Base-by-base conservation (phyloP, 2,329 filamentous ascomycete genomes). In the Colletotrichum liaoningense region DNA sequence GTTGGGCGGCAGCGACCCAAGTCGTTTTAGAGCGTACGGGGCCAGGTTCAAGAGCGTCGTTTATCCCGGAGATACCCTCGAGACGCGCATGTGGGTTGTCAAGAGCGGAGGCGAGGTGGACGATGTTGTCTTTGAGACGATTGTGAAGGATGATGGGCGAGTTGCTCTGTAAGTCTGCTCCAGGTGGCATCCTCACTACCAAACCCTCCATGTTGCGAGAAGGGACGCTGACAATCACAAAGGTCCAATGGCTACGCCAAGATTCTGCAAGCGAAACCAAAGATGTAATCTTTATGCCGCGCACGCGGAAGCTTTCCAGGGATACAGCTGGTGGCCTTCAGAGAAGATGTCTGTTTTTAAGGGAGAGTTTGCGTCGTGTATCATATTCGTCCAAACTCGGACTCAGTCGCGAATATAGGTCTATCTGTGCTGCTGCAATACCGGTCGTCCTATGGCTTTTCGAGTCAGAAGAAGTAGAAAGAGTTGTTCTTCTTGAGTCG, bases 11-110 rank as follows among this genome's bases (percentile, higher is more conserved):
- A 83, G 83, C 9, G 82, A 87, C 69, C 82, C 84, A 2, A 71
- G 70, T 3, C 79, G 83, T 38, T 79, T 88, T 38, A 83, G 80
- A 75, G 81, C 83, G 38, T 87, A 85, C 68, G 81, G 83, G 5
- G 85, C 86, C 8, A 79, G 84, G 42, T 88, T 88, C 76, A 82
- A 85, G 62, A 83, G 81, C 54, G 83, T 85, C 3, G 86, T 87
- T 9, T 86, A 85, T 72, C 86, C 86, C 0, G 85, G 85, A 0
- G 85, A 87, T 56, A 80, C 81, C 55, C 76, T 86, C 2, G 82
- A 84, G 75, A 86, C 83, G 57, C 78, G 81, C 30, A 85, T 85
- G 79, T 86, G 84, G 84, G 77, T 82, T 54, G 78, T 81, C n/a
- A 79, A 77, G 2, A 77, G 75, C 24, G 78, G 79, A 14, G 77